These are phyloP conservation scores for Fusarium secorum DNA, from an alignment of 2,329 filamentous ascomycete genomes.

Conservation along the genomic window DNA sequence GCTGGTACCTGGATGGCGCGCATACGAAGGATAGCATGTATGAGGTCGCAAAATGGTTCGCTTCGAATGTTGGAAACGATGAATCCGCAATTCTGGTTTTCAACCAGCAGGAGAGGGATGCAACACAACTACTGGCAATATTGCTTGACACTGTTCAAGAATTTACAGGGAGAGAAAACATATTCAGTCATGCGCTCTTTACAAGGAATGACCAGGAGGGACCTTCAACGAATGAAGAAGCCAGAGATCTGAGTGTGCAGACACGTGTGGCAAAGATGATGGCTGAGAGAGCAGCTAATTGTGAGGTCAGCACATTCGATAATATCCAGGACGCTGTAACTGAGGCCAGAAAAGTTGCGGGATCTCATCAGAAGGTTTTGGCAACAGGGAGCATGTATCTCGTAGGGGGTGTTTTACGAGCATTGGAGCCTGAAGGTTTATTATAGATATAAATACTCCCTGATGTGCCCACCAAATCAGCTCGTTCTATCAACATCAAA, in stretches of 20 bases:
- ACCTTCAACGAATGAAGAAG: slow-evolving; percentile 42
- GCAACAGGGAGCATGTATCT: slow-evolving; percentile 87
- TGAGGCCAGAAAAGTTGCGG: slow-evolving; percentile 56
- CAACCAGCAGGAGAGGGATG: slow-evolving; percentile 90
- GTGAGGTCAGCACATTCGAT: slow-evolving; percentile 60
- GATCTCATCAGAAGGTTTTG: slow-evolving; percentile 65
- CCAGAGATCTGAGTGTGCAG: slow-evolving; percentile 68
- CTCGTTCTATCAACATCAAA: background rate
- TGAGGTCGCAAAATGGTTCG: slow-evolving; percentile 81
- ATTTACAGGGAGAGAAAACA: slow-evolving; percentile 47
- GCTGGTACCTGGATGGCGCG: slow-evolving; percentile 87
- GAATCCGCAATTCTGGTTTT: slow-evolving; percentile 73
- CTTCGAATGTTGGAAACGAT: slow-evolving; percentile 51
- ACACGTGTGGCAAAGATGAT: slow-evolving; percentile 69
- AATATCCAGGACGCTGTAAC: slow-evolving; percentile 76
- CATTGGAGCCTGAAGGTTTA: slow-evolving; percentile 62
- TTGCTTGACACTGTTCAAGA: slow-evolving; percentile 65
- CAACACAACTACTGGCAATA: slow-evolving; percentile 67
- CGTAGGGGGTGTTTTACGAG: slow-evolving; percentile 79
- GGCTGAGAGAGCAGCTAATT: slow-evolving; percentile 60
- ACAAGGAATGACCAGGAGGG: slow-evolving; percentile 70
- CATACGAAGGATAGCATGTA: slow-evolving; percentile 87
- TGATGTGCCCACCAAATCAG: background rate
- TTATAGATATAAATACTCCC: slow-evolving; percentile 45
- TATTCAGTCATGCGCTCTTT: slow-evolving; percentile 80